These are phyloP conservation scores for Tetrahymena thermophila DNA, from an alignment of 73 alveolate species.

Conservation along the genomic window DNA sequence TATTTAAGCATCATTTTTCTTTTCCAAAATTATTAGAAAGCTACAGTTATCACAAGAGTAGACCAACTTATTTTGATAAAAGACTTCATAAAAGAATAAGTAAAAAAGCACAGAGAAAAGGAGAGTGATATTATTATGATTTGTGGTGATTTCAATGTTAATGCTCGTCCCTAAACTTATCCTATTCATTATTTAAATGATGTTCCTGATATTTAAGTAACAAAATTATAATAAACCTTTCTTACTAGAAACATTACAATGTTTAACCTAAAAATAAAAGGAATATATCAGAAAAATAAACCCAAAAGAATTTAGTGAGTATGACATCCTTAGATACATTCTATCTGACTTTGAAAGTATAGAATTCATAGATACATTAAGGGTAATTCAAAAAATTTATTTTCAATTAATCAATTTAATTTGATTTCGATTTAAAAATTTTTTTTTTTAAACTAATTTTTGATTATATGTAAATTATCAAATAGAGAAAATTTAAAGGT, in stretches of 20 bases:
- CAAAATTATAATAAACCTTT: neutral
- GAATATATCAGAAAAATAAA: conserved; percentile 37
- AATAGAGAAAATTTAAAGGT: neutral
- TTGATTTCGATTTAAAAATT: neutral
- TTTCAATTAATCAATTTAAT: conserved; percentile 46
- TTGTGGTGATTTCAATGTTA: conserved; percentile 79
- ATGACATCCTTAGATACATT: conserved; percentile 46
- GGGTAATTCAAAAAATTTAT: conserved; percentile 48
- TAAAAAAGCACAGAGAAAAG: conserved; percentile 33
- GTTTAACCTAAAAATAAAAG: neutral
- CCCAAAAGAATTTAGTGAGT: conserved; percentile 38
- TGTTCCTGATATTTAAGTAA: conserved; percentile 15
- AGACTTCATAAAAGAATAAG: conserved; percentile 45
- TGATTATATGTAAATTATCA: too few relatives aligned
- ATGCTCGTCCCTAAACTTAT: conserved; percentile 48
- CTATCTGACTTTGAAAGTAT: conserved; percentile 53
- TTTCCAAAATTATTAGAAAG: conserved; percentile 38
- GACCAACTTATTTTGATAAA: conserved; percentile 46
- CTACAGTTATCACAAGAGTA: conserved; percentile 58
- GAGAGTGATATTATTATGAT: conserved; percentile 52
- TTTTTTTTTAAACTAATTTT: neutral
- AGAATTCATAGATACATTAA: conserved; percentile 62
- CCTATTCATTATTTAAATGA: conserved; percentile 14
- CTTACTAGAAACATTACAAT: neutral
- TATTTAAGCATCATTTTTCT: neutral